phyloP scores from a whole-genome alignment of 805 yeast genomes.

The Lipomyces spencermartinsiae region DNA sequence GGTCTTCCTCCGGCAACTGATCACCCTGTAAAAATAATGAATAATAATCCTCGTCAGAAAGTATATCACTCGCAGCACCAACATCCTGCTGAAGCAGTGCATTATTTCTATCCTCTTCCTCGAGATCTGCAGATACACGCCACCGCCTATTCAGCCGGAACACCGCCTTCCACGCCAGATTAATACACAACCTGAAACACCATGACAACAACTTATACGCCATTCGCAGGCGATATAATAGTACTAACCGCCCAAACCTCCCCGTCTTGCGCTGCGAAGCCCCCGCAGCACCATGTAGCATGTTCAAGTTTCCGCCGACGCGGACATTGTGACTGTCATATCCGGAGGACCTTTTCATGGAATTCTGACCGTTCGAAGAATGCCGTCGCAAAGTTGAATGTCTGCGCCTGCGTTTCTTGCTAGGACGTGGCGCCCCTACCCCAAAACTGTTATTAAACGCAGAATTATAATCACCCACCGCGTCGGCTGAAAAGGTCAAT shows the following conservation, averaged over 20 bases:
- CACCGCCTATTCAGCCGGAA: background rate
- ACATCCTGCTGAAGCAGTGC: background rate
- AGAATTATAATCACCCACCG: constrained; percentile 10
- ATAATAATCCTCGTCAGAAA: constrained; percentile 58
- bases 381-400: background rate
- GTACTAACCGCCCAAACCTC: constrained; percentile 26
- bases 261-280: constrained; percentile 11
- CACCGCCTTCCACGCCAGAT: background rate
- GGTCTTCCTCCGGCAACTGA: constrained; percentile 69
- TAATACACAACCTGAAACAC: constrained; percentile 13
- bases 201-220: constrained; percentile 29
- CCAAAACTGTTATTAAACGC: constrained; percentile 10
- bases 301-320: constrained; percentile 17
- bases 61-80: constrained; percentile 43
- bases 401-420: constrained; percentile 1
- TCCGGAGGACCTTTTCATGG: constrained; percentile 16
- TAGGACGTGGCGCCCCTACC: background rate
- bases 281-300: constrained; percentile 1
- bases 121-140: background rate
- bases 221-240: constrained; percentile 31
- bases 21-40: constrained; percentile 63
- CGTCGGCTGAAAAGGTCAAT: constrained; percentile 16
- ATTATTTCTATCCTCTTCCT: background rate
- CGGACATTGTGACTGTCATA: constrained; percentile 29
- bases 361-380: background rate